These are phyloP conservation scores for Trichomonas tenax DNA, from an alignment of 208 protist genomes.

Conservation along the genomic window DNA sequence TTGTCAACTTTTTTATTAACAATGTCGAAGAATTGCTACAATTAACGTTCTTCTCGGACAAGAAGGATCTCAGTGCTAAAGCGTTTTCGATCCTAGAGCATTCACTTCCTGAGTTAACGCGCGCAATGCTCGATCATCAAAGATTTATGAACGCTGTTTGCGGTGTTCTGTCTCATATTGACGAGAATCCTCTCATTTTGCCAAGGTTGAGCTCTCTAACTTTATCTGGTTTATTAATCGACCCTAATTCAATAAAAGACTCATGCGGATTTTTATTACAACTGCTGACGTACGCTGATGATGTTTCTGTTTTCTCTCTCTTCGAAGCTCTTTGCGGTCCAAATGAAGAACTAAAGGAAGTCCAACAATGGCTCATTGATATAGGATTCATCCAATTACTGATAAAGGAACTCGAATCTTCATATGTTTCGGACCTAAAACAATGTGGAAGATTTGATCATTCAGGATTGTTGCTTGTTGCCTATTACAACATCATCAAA, in stretches of 20 bases:
- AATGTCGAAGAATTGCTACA: background rate
- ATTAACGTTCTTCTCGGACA: background rate
- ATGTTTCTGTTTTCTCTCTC: background rate
- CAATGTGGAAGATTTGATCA: background rate
- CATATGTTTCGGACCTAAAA: background rate
- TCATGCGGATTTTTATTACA: background rate
- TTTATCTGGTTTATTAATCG: background rate
- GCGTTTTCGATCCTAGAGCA: constrained; percentile 6
- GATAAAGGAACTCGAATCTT: background rate
- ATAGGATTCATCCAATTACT: background rate
- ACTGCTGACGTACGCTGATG: background rate
- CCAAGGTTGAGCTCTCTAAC: background rate
- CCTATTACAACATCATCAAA: background rate
- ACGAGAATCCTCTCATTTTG: background rate
- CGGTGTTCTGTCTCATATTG: background rate
- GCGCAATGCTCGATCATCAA: background rate
- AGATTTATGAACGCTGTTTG: background rate
- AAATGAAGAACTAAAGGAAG: background rate
- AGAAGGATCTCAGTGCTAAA: background rate
- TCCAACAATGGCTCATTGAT: background rate
- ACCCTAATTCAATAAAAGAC: background rate
- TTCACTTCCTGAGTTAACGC: background rate
- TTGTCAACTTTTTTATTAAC: background rate
- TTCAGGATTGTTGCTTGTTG: background rate
- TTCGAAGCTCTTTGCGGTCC: background rate